A percentile compares a stretch with the other conserved stretches of the same genome.
These are phyloP conservation scores for Leccinum subspadiceum DNA, from an alignment of 1,284 basidiomycete species.

Conservation along the genomic window DNA sequence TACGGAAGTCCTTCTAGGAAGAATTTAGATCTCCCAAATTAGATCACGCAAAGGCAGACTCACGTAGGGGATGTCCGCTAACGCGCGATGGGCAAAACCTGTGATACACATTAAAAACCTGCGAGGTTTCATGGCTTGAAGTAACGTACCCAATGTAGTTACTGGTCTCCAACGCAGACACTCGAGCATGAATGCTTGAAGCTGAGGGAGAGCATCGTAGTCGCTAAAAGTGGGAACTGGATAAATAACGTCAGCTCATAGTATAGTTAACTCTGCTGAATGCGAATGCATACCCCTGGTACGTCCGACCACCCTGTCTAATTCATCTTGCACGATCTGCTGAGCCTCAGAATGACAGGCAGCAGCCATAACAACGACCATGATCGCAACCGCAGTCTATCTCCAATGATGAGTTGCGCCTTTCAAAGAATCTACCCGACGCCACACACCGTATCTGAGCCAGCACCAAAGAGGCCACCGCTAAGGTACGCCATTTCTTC, in stretches of 20 bases:
- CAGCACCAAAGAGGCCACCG: conserved; percentile 44
- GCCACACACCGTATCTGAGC: conserved; percentile 40
- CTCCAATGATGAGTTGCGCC: neutral
- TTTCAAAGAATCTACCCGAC: neutral
- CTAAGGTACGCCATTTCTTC: conserved; percentile 42
- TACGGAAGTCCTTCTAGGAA: conserved; percentile 27
- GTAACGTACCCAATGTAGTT: conserved; percentile 28
- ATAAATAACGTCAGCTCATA: conserved; percentile 1
- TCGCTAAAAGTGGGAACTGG: conserved; percentile 43
- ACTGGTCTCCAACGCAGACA: conserved; percentile 47
- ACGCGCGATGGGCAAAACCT: conserved; percentile 34
- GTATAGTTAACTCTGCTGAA: neutral
- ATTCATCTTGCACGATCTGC: conserved; percentile 42
- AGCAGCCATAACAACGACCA: conserved; percentile 49
- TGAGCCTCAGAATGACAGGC: conserved; percentile 43
- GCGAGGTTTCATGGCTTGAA: neutral
- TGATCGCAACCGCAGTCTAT: conserved; percentile 44
- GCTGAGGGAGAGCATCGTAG: conserved; percentile 35
- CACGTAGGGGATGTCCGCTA: conserved; percentile 31
- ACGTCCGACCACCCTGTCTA: conserved; percentile 43
- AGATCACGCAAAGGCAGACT: conserved; percentile 1
- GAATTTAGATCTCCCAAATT: conserved; percentile 5
- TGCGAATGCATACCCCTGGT: conserved; percentile 33
- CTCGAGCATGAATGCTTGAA: conserved; percentile 46
- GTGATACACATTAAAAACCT: conserved; percentile 3